A percentile compares a stretch with the other conserved stretches of the same genome.
Conservation (phyloP, 768 basidiomycete genomes). For the Ramaria sp. region DNA sequence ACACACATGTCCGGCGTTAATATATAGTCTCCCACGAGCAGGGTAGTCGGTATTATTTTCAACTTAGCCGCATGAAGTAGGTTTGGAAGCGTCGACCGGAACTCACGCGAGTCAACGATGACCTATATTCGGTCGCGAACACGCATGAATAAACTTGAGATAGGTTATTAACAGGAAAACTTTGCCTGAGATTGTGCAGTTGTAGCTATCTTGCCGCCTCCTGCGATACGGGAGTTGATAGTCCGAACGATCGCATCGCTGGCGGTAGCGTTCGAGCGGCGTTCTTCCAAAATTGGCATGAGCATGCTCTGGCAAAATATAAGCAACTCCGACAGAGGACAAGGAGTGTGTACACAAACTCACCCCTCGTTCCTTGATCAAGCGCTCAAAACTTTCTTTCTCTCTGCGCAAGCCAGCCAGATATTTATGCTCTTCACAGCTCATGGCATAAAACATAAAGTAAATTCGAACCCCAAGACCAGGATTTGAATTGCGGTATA, state of each 20-base stretch:
- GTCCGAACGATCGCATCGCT: conserved; percentile 62
- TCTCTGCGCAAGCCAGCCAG: conserved; percentile 80
- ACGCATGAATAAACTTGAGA: background rate
- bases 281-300: conserved; percentile 66
- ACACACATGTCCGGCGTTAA: conserved; percentile 92
- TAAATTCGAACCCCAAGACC: conserved; percentile 82
- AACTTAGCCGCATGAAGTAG: conserved; percentile 75
- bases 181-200: conserved; percentile 54
- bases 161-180: background rate
- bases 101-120: conserved; percentile 95
- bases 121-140: conserved; percentile 37
- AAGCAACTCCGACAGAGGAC: conserved; percentile 1
- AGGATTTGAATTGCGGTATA: conserved; percentile 76
- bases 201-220: conserved; percentile 61
- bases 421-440: conserved; percentile 94
- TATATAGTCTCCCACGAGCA: conserved; percentile 95
- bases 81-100: conserved; percentile 85
- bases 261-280: conserved; percentile 24
- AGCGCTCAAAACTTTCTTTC: conserved; percentile 85
- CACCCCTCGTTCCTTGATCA: conserved; percentile 89
- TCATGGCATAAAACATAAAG: conserved; percentile 90
- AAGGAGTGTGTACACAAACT: conserved; percentile 20
- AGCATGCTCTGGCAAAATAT: conserved; percentile 55
- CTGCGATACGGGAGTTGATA: conserved; percentile 77
- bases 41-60: conserved; percentile 78